phyloP scores from a whole-genome alignment of 1,139 yeast genomes.

The Pichia sp. region DNA sequence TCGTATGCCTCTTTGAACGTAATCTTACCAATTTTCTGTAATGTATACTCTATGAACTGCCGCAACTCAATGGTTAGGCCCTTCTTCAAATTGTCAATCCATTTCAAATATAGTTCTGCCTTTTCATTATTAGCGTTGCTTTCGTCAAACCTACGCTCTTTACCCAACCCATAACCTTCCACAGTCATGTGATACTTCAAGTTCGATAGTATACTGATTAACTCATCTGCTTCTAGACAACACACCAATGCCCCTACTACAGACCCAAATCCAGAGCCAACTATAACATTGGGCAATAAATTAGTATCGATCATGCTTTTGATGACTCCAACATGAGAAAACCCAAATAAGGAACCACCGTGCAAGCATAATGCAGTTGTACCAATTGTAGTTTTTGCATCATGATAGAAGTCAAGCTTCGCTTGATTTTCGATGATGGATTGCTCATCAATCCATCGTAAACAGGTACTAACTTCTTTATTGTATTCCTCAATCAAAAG shows the following conservation, averaged over 20 bases:
- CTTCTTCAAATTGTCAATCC: constrained; percentile 37
- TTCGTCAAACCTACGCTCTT: constrained; percentile 45
- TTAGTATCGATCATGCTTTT: constrained; percentile 72
- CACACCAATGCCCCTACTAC: constrained; percentile 86
- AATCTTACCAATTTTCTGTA: constrained; percentile 71
- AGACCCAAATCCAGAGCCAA: constrained; percentile 95
- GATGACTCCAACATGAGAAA: constrained; percentile 90
- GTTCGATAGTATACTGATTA: constrained; percentile 12
- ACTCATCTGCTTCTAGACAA: constrained; percentile 54
- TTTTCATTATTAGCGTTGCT: neutral
- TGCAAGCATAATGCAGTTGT: constrained; percentile 85
- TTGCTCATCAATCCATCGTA: constrained; percentile 45
- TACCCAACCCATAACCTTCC: constrained; percentile 32
- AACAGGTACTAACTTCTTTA: constrained; percentile 65
- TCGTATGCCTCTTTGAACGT: constrained; percentile 93
- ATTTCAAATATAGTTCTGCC: constrained; percentile 11
- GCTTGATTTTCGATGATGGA: constrained; percentile 41
- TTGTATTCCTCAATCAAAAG: constrained; percentile 82
- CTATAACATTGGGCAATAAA: constrained; percentile 74
- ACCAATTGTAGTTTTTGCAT: constrained; percentile 86
- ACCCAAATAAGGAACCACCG: constrained; percentile 91
- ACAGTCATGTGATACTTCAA: constrained; percentile 9
- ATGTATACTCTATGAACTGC: constrained; percentile 72
- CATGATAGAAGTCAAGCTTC: constrained; percentile 81
- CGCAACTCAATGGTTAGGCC: constrained; percentile 85